These are phyloP conservation scores for Thoreauomyces humboldtii DNA, from an alignment of 192 early-diverging fungal species.

Conservation along the genomic window DNA sequence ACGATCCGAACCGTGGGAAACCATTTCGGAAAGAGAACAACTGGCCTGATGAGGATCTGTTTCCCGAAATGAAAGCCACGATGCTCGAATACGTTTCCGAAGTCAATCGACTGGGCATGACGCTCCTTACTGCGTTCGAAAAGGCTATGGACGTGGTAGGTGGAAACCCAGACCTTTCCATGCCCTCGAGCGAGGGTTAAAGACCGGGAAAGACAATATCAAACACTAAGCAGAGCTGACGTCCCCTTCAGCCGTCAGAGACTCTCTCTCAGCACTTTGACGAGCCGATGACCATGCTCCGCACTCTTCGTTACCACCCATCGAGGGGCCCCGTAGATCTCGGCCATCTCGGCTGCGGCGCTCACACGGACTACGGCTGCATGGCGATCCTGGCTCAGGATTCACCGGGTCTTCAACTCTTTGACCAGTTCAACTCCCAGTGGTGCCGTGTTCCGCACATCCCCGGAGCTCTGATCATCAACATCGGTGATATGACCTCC, in stretches of 20 bases:
- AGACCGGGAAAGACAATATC: too few relatives aligned
- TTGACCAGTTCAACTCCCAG: slow-evolving; percentile 32
- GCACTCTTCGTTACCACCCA: background rate
- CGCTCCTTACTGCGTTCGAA: background rate
- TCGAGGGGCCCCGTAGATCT: background rate
- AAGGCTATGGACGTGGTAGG: background rate
- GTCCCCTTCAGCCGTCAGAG: background rate
- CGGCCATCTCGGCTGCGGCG: slow-evolving; percentile 38
- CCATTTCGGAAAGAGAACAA: background rate
- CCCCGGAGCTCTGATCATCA: slow-evolving; percentile 49
- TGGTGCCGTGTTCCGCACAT: slow-evolving; percentile 52
- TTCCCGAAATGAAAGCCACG: background rate
- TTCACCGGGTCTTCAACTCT: slow-evolving; percentile 46
- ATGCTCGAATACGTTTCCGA: background rate
- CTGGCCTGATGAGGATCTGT: background rate
- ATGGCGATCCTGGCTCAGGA: slow-evolving; percentile 48
- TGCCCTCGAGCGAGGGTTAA: too few relatives aligned
- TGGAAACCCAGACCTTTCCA: too few relatives aligned
- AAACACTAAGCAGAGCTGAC: too few relatives aligned
- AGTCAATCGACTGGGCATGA: background rate
- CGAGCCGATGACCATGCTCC: slow-evolving; percentile 1
- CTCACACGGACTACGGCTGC: slow-evolving; percentile 50
- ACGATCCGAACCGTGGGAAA: background rate
- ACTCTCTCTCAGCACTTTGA: background rate
- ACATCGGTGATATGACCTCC: slow-evolving; percentile 55